Percentiles rank a stretch among this genome's conserved stretches.
These are phyloP conservation scores for Parasitella parasitica DNA, from an alignment of 371 early-diverging fungal species.

Conservation along the genomic window DNA sequence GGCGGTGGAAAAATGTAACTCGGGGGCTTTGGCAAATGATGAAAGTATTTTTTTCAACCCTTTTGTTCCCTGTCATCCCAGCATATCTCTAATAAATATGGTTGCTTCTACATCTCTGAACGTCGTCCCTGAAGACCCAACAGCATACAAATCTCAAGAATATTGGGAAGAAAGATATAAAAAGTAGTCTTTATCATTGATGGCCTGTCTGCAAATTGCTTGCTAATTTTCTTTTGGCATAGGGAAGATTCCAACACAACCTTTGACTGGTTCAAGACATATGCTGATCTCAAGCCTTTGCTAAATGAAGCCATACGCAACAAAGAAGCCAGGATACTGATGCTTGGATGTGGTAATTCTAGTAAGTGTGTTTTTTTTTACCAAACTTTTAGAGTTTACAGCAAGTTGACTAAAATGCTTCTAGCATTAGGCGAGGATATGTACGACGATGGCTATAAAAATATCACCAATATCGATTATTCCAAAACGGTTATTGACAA, in stretches of 20 bases:
- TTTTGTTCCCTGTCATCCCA: neutral
- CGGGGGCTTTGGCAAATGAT: too few relatives aligned
- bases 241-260: constrained; percentile 56
- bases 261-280: constrained; percentile 90
- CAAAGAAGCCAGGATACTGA: constrained; percentile 61
- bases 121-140: constrained; percentile 64
- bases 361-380: constrained; percentile 35
- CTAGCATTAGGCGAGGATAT: constrained; percentile 77
- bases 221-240: neutral
- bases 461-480: constrained; percentile 82
- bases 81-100: constrained; percentile 8
- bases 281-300: constrained; percentile 67
- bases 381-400: neutral
- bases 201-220: neutral
- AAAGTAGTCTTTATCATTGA: constrained; percentile 18
- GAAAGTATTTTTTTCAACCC: neutral
- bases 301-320: constrained; percentile 56
- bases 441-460: constrained; percentile 77
- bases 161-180: constrained; percentile 64
- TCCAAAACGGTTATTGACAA: constrained; percentile 75
- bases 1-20: too few relatives aligned
- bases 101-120: constrained; percentile 46
- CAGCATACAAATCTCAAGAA: constrained; percentile 61
- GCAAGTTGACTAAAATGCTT: neutral
- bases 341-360: constrained; percentile 83